Evolutionary conservation across 2,329 filamentous ascomycete genomes (phyloP).

Genomic region (Botrytis medusae): DNA sequence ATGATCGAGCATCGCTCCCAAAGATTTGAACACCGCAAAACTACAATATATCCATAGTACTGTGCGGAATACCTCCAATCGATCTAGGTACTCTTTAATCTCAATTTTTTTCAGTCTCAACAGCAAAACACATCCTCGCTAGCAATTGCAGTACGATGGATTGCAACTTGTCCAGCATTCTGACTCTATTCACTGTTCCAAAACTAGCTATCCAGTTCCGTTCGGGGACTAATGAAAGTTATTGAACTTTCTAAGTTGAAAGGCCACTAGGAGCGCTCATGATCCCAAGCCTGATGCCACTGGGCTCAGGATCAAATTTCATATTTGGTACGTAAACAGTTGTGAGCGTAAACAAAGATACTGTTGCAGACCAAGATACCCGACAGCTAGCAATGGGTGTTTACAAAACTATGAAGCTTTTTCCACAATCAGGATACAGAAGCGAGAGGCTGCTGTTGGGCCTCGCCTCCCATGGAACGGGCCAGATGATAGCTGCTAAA

Average conservation of each 20-base stretch:
- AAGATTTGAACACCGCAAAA: neutral
- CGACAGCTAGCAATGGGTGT: neutral
- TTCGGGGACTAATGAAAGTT: too few relatives aligned
- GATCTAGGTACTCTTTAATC: fast-evolving
- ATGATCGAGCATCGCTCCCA: neutral
- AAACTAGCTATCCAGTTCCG: neutral
- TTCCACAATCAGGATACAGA: neutral
- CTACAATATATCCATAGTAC: neutral
- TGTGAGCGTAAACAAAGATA: neutral
- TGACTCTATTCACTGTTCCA: neutral
- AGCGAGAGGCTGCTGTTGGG: neutral
- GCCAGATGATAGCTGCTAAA: neutral
- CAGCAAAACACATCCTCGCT: neutral
- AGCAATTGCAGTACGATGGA: neutral
- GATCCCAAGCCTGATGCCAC: neutral
- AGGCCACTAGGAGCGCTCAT: neutral
- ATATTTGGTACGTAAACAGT: neutral
- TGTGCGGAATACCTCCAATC: neutral
- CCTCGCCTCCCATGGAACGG: neutral
- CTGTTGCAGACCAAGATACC: neutral
- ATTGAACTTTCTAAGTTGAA: fast-evolving
- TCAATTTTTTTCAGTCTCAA: neutral
- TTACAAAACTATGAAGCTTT: fast-evolving
- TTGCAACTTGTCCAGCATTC: neutral
- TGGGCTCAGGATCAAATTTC: neutral